Base-by-base conservation (phyloP, 1,139 yeast species). In the Geotrichum histeridarum region DNA sequence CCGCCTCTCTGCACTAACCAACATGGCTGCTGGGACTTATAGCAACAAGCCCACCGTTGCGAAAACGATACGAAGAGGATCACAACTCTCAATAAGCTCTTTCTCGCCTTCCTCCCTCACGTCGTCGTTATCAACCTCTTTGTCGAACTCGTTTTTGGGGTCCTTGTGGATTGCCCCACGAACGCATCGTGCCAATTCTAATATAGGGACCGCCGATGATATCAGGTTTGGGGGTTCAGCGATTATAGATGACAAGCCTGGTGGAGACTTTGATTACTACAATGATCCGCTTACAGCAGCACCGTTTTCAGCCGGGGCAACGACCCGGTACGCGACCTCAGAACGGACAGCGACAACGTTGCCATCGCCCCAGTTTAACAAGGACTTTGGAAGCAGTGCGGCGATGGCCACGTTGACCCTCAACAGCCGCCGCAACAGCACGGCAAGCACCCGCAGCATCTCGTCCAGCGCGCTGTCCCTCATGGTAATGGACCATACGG, bases 1-100 rank as follows among this genome's bases (percentile, higher is more conserved):
- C 27, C 42, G 48, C 22, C 36, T 43, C 9, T 36, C 48, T 6
- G 49, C 45, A 14, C 33, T 50, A 11, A n/a, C 41, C 32, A 18
- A 15, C 17, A 31, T 50, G 5, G 15, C 35, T 4, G 12, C 39
- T 4, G n/a, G 37, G 4, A 18, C 49, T 9, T 7, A 44, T 9
- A 36, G n/a, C 9, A 18, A 30, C 8, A 37, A 38, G 17, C 17
- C n/a, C 15, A 35, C 36, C 27, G 8, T 18, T 31, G 32, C 22
- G 32, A 39, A 32, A 38, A 41, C 45, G 11, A n/a, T 42, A 7
- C 30, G 42, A 22, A 33, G 30, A 47, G 36, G 51, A 22, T 30
- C 35, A 7, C 32, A 22, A 9, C 3, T 42, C 18, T 18, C 33
- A 37, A 8, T 27, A 8, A 32, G 22, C 27, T 32, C 38, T 2